Evolutionary conservation across 495 filamentous ascomycete genomes (phyloP).

Genomic region (Penicillium cosmopolitanum): DNA sequence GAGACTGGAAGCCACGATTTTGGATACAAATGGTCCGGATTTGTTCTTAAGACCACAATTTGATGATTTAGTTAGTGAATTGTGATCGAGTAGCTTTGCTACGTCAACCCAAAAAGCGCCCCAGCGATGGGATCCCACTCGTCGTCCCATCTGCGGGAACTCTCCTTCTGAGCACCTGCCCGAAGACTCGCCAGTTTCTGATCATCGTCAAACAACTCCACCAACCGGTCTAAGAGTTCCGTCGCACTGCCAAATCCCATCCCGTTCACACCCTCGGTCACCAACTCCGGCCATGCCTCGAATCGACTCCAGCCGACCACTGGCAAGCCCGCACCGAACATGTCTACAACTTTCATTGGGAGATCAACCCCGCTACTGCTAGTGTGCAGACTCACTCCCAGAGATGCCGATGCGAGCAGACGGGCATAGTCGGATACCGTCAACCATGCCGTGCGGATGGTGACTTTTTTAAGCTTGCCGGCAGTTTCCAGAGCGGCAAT

Average conservation of each 20-base stretch:
- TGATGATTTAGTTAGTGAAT: neutral
- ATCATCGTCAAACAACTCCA: constrained; percentile 61
- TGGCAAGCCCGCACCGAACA: constrained; percentile 93
- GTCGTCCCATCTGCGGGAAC: constrained; percentile 83
- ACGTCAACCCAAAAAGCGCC: constrained; percentile 64
- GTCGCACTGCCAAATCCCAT: constrained; percentile 71
- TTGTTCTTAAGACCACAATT: neutral
- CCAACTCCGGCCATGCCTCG: constrained; percentile 84
- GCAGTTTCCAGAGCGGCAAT: constrained; percentile 61
- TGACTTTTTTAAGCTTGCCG: constrained; percentile 66
- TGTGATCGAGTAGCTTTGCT: neutral
- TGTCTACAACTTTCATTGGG: constrained; percentile 99
- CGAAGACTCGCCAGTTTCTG: constrained; percentile 63
- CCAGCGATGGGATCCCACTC: constrained; percentile 87
- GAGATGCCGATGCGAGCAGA: constrained; percentile 83
- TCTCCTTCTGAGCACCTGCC: constrained; percentile 76
- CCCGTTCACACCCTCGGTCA: constrained; percentile 84
- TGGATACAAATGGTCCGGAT: neutral
- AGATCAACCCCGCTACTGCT: constrained; percentile 93
- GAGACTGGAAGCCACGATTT: neutral
- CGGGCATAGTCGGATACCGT: constrained; percentile 80
- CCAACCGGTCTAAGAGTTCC: constrained; percentile 61
- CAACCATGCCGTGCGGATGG: constrained; percentile 81
- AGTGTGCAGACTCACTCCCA: constrained; percentile 89
- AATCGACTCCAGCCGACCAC: constrained; percentile 85